Base-by-base conservation (phyloP, 352 stramenopile species). In the Phytopythium ostracodes region DNA sequence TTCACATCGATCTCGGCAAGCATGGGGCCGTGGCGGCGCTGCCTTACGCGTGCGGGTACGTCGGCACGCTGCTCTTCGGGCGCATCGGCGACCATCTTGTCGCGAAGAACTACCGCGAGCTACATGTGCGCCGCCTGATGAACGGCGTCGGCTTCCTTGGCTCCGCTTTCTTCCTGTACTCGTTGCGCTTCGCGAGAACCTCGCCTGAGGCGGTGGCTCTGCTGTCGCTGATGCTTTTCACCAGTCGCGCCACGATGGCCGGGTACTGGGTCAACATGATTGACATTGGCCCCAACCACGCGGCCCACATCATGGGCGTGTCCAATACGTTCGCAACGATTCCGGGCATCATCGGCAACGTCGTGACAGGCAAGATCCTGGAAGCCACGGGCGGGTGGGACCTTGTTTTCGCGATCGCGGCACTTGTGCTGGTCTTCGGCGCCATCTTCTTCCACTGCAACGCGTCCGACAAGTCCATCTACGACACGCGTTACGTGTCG, bases 211-310 rank as follows among this genome's bases (percentile, higher is more conserved):
- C 87, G 17, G 75, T 94, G 15, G 70, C 69, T 2, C 72, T 96
- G 42, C 67, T 96, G 44, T 94, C 73, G 29, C 55, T 92, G 35
- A 91, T 85, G 44, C 72, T 96, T 17, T 93, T 94, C 65, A 79
- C 87, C 24, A 82, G 76, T 58, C 87, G 87, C 42, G 80, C 81
- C 12, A 75, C 85, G 12, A 86, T 90, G 64, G 82, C 81, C 46
- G 87, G 87, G 20, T 96, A 90, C 68, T 96, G 85, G 85, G 84
- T 96, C 61, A 96, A 96, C 66, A 96, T 96, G 87, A 92, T 96
- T 59, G 87, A 96, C 73, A 85, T 96, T 55, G 85, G 72, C 0
- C 82, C 85, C 17, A 76, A 83, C 49, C 80, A 94, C 65, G 87
- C 87, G 5, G 87, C 81, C 6, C 82, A 94, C 66, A 75, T 96